Conservation (phyloP, 164 flowering plant genomes). For the Amborella trichopoda region DNA sequence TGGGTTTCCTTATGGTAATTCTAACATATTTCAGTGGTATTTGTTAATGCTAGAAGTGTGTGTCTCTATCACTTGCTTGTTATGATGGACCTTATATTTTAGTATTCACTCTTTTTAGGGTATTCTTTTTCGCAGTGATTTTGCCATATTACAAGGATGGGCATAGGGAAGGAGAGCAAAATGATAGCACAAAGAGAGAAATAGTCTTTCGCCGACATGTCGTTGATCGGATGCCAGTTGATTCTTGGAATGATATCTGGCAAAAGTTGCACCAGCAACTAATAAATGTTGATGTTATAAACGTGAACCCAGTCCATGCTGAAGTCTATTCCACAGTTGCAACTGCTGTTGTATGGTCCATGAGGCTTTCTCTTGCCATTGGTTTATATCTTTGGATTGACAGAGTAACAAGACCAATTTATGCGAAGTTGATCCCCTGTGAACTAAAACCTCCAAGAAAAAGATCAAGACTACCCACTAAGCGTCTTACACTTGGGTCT, state of each 20-base stretch:
- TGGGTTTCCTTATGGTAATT: no score
- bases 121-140: constrained; percentile 41
- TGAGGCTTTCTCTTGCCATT: constrained; percentile 80
- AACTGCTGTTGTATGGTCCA: constrained; percentile 85
- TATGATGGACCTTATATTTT: no score
- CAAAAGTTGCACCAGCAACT: constrained; percentile 81
- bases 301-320: constrained; percentile 55
- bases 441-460: constrained; percentile 63
- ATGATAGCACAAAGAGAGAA: constrained; percentile 32
- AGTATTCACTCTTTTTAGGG: constrained; percentile 2
- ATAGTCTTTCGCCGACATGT: constrained; percentile 70
- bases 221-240: constrained; percentile 93
- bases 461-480: constrained; percentile 36
- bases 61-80: no score
- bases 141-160: constrained; percentile 82
- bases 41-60: no score
- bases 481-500: constrained; percentile 63
- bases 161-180: constrained; percentile 17
- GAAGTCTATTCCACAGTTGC: constrained; percentile 88
- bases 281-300: constrained; percentile 76
- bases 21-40: no score
- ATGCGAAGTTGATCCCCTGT: constrained; percentile 83
- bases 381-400: constrained; percentile 71
- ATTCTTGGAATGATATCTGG: constrained; percentile 97
- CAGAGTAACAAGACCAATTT: constrained; percentile 70